phyloP scores from a whole-genome alignment of 768 basidiomycete genomes.

The Leucosporidium creatinivorum region DNA sequence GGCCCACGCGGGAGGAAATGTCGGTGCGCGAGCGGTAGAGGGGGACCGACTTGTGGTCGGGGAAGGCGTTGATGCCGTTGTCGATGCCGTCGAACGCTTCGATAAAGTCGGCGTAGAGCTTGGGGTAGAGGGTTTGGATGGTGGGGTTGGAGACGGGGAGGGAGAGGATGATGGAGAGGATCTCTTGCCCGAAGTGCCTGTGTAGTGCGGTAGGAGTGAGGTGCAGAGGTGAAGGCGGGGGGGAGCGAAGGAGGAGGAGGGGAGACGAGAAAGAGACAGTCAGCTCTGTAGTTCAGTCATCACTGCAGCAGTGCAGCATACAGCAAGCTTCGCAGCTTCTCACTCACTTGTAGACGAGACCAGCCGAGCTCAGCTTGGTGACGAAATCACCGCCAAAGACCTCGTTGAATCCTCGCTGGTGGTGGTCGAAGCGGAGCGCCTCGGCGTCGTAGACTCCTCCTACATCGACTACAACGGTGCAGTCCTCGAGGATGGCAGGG shows the following conservation, averaged over 20 bases:
- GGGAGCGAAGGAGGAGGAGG: too few species aligned
- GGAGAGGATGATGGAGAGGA: conserved; percentile 60
- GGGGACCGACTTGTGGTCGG: conserved; percentile 10
- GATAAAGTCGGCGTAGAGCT: conserved; percentile 88
- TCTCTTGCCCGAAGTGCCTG: conserved; percentile 50
- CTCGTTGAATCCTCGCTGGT: conserved; percentile 86
- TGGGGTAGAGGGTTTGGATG: conserved; percentile 71
- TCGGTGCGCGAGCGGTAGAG: conserved; percentile 73
- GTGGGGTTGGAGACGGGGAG: conserved; percentile 47
- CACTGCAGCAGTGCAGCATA: not conserved
- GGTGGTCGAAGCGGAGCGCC: conserved; percentile 82
- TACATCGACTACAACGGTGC: conserved; percentile 90
- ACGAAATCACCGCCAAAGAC: conserved; percentile 78
- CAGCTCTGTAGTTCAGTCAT: not conserved
- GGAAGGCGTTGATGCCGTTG: conserved; percentile 82
- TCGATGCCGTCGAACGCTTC: conserved; percentile 73
- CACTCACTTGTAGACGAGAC: conserved; percentile 86
- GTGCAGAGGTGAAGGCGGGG: too few species aligned
- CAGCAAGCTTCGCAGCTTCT: not conserved
- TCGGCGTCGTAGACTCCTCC: conserved; percentile 81
- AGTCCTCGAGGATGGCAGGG: conserved; percentile 60
- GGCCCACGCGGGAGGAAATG: conserved; percentile 70
- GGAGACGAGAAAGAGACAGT: not conserved
- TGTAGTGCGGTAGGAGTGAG: not conserved
- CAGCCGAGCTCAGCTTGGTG: conserved; percentile 87